Conservation (phyloP, 1,284 basidiomycete species). For the Malassezia obtusa region DNA sequence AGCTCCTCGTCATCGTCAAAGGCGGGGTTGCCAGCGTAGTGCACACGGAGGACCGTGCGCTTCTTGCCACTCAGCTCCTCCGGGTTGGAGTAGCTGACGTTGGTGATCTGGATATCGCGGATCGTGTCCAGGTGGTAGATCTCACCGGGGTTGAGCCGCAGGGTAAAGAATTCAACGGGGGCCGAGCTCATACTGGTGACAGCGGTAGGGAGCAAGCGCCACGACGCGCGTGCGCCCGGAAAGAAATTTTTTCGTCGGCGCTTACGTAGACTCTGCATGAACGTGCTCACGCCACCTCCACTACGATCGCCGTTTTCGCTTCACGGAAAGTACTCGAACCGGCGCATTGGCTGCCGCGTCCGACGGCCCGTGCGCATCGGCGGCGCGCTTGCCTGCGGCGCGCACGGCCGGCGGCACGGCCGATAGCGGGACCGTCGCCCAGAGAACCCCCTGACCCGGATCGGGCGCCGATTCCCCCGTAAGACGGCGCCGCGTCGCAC, state of each 20-base stretch:
- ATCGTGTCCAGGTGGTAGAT: conserved; percentile 58
- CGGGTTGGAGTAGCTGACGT: conserved; percentile 61
- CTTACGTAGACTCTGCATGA: conserved; percentile 3
- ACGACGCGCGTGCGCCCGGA: background rate
- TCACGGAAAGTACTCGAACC: conserved; percentile 1
- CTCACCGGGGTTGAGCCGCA: conserved; percentile 57
- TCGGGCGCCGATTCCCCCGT: too few species aligned
- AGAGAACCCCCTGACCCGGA: too few species aligned
- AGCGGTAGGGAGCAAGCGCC: conserved; percentile 1
- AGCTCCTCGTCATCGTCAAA: conserved; percentile 52
- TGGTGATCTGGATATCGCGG: conserved; percentile 70
- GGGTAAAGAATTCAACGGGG: conserved; percentile 40
- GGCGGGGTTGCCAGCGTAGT: conserved; percentile 53
- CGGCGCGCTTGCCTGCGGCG: background rate
- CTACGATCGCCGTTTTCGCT: conserved; percentile 5
- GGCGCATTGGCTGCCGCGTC: background rate
- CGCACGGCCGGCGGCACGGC: background rate
- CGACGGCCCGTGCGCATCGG: background rate
- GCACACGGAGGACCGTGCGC: conserved; percentile 68
- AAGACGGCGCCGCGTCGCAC: conserved; percentile 10
- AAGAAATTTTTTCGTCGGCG: conserved; percentile 4
- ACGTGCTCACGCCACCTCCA: conserved; percentile 2
- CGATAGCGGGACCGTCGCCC: background rate
- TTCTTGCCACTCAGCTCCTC: conserved; percentile 59
- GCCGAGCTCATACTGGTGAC: conserved; percentile 26